Evolutionary conservation across 1,139 yeast genomes (phyloP).

Genomic region (Yamadazyma taylorii): DNA sequence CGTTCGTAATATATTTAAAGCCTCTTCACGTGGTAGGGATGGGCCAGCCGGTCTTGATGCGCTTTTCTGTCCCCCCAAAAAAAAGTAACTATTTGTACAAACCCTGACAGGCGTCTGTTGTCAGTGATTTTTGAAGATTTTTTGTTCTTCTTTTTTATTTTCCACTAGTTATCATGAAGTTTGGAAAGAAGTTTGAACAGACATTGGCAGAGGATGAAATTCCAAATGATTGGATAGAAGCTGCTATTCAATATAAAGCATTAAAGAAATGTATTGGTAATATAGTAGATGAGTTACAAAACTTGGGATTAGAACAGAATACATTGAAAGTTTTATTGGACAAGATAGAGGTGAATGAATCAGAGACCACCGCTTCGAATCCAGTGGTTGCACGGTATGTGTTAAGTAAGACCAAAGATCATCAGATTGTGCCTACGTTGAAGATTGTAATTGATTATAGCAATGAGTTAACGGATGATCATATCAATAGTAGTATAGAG

Average conservation of each 20-base stretch:
- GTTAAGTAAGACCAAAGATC: slow-evolving; percentile 28
- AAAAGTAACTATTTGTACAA: no score
- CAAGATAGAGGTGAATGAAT: slow-evolving; percentile 34
- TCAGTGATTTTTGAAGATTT: no score
- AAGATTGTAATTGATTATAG: slow-evolving; percentile 39
- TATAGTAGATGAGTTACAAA: slow-evolving; percentile 60
- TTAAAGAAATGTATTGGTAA: slow-evolving; percentile 63
- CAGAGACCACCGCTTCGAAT: slow-evolving; percentile 32
- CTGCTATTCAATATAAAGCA: slow-evolving; percentile 71
- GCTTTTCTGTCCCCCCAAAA: no score
- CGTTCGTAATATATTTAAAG: not conserved
- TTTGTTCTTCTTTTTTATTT: no score
- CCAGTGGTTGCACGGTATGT: slow-evolving; percentile 47
- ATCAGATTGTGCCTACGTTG: slow-evolving; percentile 35
- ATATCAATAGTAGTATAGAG: slow-evolving; percentile 33
- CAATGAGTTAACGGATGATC: slow-evolving; percentile 35
- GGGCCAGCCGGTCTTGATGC: no score
- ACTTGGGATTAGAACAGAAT: slow-evolving; percentile 53
- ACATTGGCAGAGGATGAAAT: slow-evolving; percentile 58
- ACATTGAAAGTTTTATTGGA: slow-evolving; percentile 45
- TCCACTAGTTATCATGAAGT: slow-evolving; percentile 49
- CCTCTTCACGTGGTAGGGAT: no score
- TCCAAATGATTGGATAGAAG: slow-evolving; percentile 68
- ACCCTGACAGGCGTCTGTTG: no score
- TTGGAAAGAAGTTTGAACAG: slow-evolving; percentile 69